Evolutionary conservation across 2,329 filamentous ascomycete genomes (phyloP).

Genomic region (Leptographium lundbergii): DNA sequence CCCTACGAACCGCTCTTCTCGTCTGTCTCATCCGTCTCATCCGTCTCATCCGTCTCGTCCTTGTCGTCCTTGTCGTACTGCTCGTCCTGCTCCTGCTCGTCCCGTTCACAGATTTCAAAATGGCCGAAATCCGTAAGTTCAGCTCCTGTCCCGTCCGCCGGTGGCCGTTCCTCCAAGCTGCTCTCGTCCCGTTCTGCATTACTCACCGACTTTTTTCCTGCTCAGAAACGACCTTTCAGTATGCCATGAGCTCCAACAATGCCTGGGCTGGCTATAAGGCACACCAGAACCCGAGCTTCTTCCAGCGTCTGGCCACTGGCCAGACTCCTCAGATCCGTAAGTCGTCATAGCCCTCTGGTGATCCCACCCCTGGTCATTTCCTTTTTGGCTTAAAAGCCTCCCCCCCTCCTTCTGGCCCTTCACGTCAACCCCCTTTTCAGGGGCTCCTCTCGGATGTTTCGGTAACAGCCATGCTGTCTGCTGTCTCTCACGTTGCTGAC

Average conservation of each 20-base stretch:
- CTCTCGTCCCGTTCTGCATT: background rate
- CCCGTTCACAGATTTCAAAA: background rate
- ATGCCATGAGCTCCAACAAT: slow-evolving; percentile 55
- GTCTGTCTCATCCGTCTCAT: too few species aligned
- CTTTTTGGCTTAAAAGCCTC: background rate
- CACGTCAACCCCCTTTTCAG: background rate
- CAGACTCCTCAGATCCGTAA: slow-evolving; percentile 51
- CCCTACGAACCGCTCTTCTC: background rate
- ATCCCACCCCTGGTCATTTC: background rate
- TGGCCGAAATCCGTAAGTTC: background rate
- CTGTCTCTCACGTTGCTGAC: background rate
- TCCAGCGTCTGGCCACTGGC: slow-evolving; percentile 52
- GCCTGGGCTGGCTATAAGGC: slow-evolving; percentile 55
- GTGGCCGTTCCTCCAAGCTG: background rate
- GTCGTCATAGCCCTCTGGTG: background rate
- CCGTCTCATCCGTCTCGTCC: background rate
- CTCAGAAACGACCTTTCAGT: slow-evolving; percentile 45
- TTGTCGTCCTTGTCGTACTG: background rate
- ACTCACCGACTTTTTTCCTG: slow-evolving; percentile 2
- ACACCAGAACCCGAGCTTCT: slow-evolving; percentile 57
- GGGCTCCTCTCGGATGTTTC: background rate
- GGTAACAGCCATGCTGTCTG: background rate
- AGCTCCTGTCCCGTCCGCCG: background rate
- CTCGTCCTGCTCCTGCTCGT: background rate
- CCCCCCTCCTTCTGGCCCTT: background rate